Base-by-base conservation (phyloP, 2,329 filamentous ascomycete species). In the Aspergillus jensenii region DNA sequence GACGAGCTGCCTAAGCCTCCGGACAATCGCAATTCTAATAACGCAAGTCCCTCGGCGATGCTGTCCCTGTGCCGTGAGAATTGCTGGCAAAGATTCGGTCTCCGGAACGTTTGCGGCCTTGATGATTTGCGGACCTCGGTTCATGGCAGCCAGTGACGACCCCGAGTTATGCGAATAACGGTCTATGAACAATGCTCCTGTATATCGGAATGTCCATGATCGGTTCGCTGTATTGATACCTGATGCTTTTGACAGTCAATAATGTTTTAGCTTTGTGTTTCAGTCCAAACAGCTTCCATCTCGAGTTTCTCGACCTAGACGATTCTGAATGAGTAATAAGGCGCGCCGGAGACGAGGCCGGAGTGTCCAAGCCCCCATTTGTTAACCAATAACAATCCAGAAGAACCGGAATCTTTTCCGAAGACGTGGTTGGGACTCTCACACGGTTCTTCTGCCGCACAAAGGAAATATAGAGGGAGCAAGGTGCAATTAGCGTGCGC, bases 361-460 rank as follows among this genome's bases (percentile, higher is more conserved):
- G 43, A 35, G 21, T 19, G 23, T 25, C 17, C 41, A 39, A 19
- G 39, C 45, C 12, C 19, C 21, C 46, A 45, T 19, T 39, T 33
- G 39, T 27, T 23, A 31, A 37, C 54, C 54, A 56, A 56, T 56
- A n/a, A 44, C 8, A 37, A 45, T 27, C 12, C 15, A 21, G 39
- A 21, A 2, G 15, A 21, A 44, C 25, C 54, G 54, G 54, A 51
- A 27, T 56, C 40, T 56, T 50, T 51, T 56, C 54, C 54, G 54
- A 45, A 9, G 2, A 39, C 21, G 37, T 45, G 19, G 23, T 35
- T 45, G 15, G 19, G 19, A 35, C 44, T 23, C n/a, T 27, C 6
- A 31, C 27, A 48, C 9, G 33, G 27, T 19, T 39, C 12, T 52
- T 39, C 43, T 46, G 35, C 52, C 52, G 41, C 52, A 14, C 15